Evolutionary conservation across 768 basidiomycete species (phyloP), one percentile per base, ranked within the genome.

Genomic region (Macrocybe gigantea): DNA sequence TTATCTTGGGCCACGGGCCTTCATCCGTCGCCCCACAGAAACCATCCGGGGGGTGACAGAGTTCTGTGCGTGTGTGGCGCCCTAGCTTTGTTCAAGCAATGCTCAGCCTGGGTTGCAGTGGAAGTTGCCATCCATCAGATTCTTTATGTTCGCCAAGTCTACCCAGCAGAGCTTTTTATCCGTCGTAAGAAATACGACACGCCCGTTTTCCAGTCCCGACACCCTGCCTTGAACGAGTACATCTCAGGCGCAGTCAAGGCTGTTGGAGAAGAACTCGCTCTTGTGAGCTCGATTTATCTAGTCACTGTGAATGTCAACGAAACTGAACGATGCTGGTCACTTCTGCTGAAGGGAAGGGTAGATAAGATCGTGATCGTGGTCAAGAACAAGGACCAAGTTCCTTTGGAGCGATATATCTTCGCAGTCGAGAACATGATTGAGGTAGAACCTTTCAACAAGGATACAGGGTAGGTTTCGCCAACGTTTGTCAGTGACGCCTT

Each of bases 101-200:
- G 38, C 37, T 33, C 38, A 7, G 49, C 44, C 43, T 29, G 41
- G 32, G 39, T 40, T 11, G 33, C 58, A 98, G 95, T 98, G 56
- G 95, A 98, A 61, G 88, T 94, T 31, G 89, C 90, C 7, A 84
- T 96, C 50, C 94, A 97, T 60, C 85, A 85, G 3, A 91, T 98
- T 52, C 77, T 98, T 5, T 96, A 90, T 59, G 81, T 93, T 30
- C 84, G 95, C 13, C 85, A 88, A 55, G 75, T 98, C 43, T 98
- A 97, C 58, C 95, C 94, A 0, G 72, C 85, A 38, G 88, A 89
- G 47, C 73, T 96, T 13, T 98, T 98, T 61, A 75, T 87, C 35
- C 78, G 92, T 37, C 77, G 89, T 48, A 88, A 87, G 68, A 93
- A 93, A 62, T 96, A 93, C 63, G 83, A 91, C 50, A 86, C 86